Evolutionary conservation across 2,329 filamentous ascomycete genomes (phyloP), one percentile per base, ranked within the genome.

Genomic region (Alternaria atra): DNA sequence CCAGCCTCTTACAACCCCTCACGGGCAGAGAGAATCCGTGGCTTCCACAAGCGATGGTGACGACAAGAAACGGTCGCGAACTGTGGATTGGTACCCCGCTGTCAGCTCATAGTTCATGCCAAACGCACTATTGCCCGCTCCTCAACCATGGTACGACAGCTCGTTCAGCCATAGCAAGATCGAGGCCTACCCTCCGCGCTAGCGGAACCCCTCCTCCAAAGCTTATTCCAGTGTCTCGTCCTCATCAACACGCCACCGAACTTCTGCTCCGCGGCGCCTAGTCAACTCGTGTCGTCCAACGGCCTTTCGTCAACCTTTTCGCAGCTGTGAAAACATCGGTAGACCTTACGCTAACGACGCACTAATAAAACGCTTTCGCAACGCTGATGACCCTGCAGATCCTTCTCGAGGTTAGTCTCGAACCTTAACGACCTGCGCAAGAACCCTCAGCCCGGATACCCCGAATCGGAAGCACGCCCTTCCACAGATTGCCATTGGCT

Each of bases 371-470:
- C 17, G 43, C 39, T 32, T 40, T 59, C 52, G 20, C 54, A 20
- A 40, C 37, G 54, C 30, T 40, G 60, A 42, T 51, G 60, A 62
- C 60, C 60, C 60, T 62, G 60, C 52, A 59, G 60, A 43, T 44
- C 27, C 35, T 32, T 27, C 42, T 44, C 44, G 27, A 34, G 42
- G 25, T 35, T 48, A 48, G 43, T n/a, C 13, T 20, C 17, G 46
- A 42, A 40, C 39, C 52, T 47, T 53, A 37, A 44, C 42, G 46
- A 55, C 60, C 60, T 55, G 52, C 60, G 53, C 48, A 46, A 20
- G 47, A 37, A 42, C 40, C 48, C 42, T 42, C 25, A 52, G 34
- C 12, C 29, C 32, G 29, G 40, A 15, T n/a, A 12, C n/a, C 52
- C 46, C 46, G 35, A 48, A 39, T 20, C 35, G 37, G 46, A 25